These are phyloP conservation scores for Powellomyces hirtus DNA, from an alignment of 192 early-diverging fungal genomes.

Conservation along the genomic window DNA sequence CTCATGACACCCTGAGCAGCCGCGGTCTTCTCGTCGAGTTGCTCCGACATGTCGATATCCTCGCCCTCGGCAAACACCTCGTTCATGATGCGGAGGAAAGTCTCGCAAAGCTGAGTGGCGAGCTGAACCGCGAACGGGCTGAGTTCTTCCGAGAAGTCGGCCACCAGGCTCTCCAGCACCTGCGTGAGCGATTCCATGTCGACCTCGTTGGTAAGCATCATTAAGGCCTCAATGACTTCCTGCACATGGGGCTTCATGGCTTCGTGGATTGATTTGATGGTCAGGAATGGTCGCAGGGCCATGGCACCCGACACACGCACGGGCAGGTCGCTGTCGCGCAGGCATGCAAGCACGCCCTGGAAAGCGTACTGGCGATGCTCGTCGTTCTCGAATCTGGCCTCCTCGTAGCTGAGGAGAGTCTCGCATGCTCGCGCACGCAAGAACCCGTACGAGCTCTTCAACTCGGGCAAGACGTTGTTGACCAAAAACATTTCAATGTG, in stretches of 20 bases:
- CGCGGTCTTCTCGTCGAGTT: constrained; percentile 79
- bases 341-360: constrained; percentile 38
- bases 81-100: constrained; percentile 81
- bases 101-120: constrained; percentile 79
- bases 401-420: constrained; percentile 35
- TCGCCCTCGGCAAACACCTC: constrained; percentile 55
- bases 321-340: constrained; percentile 80
- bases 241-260: constrained; percentile 78
- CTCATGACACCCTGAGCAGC: constrained; percentile 87
- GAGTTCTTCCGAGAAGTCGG: constrained; percentile 85
- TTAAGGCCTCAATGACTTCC: constrained; percentile 74
- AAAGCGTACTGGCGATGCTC: constrained; percentile 35
- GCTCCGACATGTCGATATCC: constrained; percentile 55
- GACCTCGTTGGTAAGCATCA: constrained; percentile 87
- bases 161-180: constrained; percentile 90
- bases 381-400: constrained; percentile 30
- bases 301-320: constrained; percentile 86
- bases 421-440: constrained; percentile 73
- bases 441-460: constrained; percentile 78
- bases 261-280: constrained; percentile 67
- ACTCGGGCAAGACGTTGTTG: constrained; percentile 85
- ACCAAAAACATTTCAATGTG: constrained; percentile 83
- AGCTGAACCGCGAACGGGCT: constrained; percentile 91
- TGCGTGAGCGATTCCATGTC: constrained; percentile 86
- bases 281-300: constrained; percentile 76